Evolutionary conservation across 2,329 filamentous ascomycete species (phyloP).

Genomic region (Reticulascus tulasneorum): DNA sequence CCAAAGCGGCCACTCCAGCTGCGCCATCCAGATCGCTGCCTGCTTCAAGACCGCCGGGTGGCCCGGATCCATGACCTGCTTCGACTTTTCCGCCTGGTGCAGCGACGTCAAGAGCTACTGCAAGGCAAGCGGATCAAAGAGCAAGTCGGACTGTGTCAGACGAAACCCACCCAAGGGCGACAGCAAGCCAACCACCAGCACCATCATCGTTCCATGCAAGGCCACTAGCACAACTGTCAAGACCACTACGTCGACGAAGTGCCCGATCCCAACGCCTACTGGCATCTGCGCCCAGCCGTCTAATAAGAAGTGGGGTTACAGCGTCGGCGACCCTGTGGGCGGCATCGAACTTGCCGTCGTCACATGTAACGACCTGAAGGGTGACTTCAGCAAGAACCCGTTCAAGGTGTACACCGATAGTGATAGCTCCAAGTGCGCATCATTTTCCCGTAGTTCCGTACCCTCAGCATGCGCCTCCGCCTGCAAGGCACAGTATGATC

Average conservation of each 20-base stretch:
- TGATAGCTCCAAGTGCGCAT: conserved; percentile 37
- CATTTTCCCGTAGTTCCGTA: conserved; percentile 33
- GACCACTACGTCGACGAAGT: conserved; percentile 21
- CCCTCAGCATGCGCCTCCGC: conserved; percentile 43
- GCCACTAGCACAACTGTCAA: conserved; percentile 23
- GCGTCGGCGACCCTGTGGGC: conserved; percentile 54
- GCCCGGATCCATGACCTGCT: conserved; percentile 45
- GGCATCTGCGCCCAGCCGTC: conserved; percentile 49
- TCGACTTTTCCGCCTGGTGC: conserved; percentile 47
- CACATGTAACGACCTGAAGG: conserved; percentile 47
- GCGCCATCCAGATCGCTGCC: conserved; percentile 40
- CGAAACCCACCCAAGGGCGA: conserved; percentile 34
- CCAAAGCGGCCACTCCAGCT: conserved; percentile 36
- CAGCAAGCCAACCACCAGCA: conserved; percentile 22
- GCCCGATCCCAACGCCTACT: conserved; percentile 38
- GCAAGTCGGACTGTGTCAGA: conserved; percentile 38
- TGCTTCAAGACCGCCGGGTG: conserved; percentile 50
- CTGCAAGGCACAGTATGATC: conserved; percentile 47
- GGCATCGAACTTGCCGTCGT: conserved; percentile 48
- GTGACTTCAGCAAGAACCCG: conserved; percentile 34
- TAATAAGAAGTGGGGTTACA: conserved; percentile 60
- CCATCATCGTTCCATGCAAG: too few species aligned
- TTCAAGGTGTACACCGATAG: conserved; percentile 49
- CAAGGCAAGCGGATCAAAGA: conserved; percentile 24
- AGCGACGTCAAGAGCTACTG: conserved; percentile 39